A percentile compares a stretch with the other conserved stretches of the same genome.
These are phyloP conservation scores for Amanita subjunquillea DNA, from an alignment of 768 basidiomycete species.

Conservation along the genomic window DNA sequence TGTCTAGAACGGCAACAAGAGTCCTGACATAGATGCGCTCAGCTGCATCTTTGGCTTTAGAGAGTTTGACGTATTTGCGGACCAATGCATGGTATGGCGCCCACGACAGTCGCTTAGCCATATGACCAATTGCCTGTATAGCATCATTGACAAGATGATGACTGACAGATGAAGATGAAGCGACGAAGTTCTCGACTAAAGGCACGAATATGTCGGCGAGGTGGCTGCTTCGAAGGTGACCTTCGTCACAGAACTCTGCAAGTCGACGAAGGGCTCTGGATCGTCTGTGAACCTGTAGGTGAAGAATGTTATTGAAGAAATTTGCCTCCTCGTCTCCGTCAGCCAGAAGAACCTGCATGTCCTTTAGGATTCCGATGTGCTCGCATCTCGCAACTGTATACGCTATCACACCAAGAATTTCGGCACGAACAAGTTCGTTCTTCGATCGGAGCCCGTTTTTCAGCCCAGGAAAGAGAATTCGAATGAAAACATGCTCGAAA, in stretches of 20 bases:
- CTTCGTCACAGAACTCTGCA: conserved; percentile 62
- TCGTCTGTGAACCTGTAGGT: conserved; percentile 87
- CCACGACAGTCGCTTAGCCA: conserved; percentile 76
- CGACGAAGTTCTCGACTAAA: conserved; percentile 73
- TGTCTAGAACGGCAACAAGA: conserved; percentile 75
- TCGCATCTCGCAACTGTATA: conserved; percentile 61
- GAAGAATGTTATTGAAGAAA: conserved; percentile 94
- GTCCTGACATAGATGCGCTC: conserved; percentile 81
- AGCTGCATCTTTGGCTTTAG: conserved; percentile 54
- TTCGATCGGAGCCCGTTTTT: conserved; percentile 73
- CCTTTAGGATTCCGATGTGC: conserved; percentile 49
- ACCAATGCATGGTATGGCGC: conserved; percentile 71
- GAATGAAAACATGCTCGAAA: conserved; percentile 46
- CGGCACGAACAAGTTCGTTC: conserved; percentile 79
- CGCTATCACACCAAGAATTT: conserved; percentile 71
- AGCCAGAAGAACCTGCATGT: conserved; percentile 75
- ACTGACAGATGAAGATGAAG: conserved; percentile 49
- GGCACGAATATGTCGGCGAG: conserved; percentile 81
- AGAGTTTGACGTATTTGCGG: conserved; percentile 68
- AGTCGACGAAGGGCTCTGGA: conserved; percentile 80
- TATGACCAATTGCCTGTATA: conserved; percentile 64
- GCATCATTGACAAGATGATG: conserved; percentile 90
- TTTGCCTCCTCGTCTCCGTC: conserved; percentile 89
- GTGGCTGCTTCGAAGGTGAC: conserved; percentile 54
- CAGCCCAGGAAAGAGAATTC: conserved; percentile 64